Conservation (phyloP, 2,329 filamentous ascomycete species). For the Fusarium beomiforme region DNA sequence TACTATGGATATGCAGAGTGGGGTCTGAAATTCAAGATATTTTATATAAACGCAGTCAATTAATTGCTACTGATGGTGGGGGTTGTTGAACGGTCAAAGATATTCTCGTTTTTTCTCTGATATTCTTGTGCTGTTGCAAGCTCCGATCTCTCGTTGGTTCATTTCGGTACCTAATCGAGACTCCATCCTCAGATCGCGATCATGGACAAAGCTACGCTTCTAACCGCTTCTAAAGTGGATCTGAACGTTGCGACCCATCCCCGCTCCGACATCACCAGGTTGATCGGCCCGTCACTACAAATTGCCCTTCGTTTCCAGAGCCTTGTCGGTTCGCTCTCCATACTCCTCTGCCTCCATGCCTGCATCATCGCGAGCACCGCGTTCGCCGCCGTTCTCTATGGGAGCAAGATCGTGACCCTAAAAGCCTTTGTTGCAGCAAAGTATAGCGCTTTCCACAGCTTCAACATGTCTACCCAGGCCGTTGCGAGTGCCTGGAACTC, state of each 20-base stretch:
- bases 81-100: not conserved
- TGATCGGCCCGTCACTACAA: slow-evolving; percentile 49
- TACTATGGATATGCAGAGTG: slow-evolving; percentile 3
- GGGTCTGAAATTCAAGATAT: slow-evolving; percentile 2
- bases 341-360: slow-evolving; percentile 47
- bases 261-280: slow-evolving; percentile 46
- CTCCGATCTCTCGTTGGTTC: not conserved
- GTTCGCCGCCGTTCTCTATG: slow-evolving; percentile 36
- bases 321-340: slow-evolving; percentile 44
- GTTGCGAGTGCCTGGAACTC: slow-evolving; percentile 51
- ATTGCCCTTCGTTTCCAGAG: slow-evolving; percentile 50
- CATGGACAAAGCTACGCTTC: slow-evolving; percentile 51
- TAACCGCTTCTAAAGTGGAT: slow-evolving; percentile 52
- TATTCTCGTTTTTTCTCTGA: slow-evolving; percentile 1
- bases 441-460: slow-evolving; percentile 44
- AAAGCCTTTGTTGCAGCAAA: slow-evolving; percentile 43
- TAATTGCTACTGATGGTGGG: not conserved
- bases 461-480: slow-evolving; percentile 44
- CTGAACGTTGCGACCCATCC: slow-evolving; percentile 43
- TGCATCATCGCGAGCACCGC: slow-evolving; percentile 46
- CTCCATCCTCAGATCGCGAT: slow-evolving; percentile 31
- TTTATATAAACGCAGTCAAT: slow-evolving; percentile 35
- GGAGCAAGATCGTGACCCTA: slow-evolving; percentile 41
- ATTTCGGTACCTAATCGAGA: slow-evolving; percentile 13
- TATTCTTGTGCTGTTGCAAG: not conserved